Evolutionary conservation across 129 eudicot species (phyloP), one percentile per base, ranked within the genome.

Genomic region (Artemisia annua): DNA sequence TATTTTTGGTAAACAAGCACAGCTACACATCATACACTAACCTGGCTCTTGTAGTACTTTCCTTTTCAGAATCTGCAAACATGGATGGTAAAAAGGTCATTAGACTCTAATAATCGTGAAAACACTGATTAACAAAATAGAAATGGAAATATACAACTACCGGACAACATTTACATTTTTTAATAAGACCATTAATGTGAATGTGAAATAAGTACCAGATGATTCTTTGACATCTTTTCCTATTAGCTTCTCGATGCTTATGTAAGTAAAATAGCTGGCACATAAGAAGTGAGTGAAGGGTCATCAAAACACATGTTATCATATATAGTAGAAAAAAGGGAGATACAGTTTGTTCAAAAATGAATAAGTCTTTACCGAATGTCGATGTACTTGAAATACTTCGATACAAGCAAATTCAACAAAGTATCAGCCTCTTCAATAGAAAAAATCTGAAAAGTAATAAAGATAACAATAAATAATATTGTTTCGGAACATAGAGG

Each of bases 221-320:
- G 35, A 57, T 61, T 85, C 80, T 64, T 83, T 75, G 30, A 63
- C 75, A 58, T 83, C 92, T 12, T 77, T 82, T 73, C 81, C 84
- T 43, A 83, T 78, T 61, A 85, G 74, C 80, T 89, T 93, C 57
- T 84, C 96, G 82, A 93, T 55, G 73, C 88, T 85, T 78, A 82
- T 93, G 86, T 73, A 93, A 32, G 96, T 93, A 74, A 89, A 89
- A 72, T 89, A 92, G 60, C 98, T 92, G 95, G 28, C 62, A 78
- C 56, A 52, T 22, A 71, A 35, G 12, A 30, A 78, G 51, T 48
- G 17, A 20, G 59, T 67, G 22, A 58, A 20, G 71, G 15, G 1
- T 30, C 13, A 64, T 16, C 16, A 15, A 10, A 63, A 57, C 0
- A 11, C 19, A 57, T 20, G 28, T 3, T 11, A 48, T 11, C 55